Conservation (phyloP, 2,329 filamentous ascomycete species). For the Plenodomus lindquistii region DNA sequence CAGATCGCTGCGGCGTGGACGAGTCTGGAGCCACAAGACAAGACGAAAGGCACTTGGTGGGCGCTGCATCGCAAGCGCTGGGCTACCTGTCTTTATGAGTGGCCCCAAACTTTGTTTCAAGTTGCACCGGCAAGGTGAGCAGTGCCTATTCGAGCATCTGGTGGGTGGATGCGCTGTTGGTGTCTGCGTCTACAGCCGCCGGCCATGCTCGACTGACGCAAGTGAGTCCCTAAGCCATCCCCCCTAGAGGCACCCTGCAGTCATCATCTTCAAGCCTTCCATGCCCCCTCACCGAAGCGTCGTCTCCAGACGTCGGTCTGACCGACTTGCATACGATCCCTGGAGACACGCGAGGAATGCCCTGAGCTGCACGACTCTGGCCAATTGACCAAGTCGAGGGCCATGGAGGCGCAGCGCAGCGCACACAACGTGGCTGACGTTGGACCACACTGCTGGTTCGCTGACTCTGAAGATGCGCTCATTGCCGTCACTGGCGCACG, state of each 20-base stretch:
- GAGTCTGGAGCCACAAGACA: slow-evolving; percentile 11
- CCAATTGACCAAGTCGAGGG: neutral
- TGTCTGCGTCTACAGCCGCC: slow-evolving; percentile 15
- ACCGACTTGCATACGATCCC: neutral
- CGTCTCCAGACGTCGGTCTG: neutral
- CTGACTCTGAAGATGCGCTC: neutral
- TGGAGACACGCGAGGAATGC: neutral
- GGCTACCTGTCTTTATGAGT: slow-evolving; percentile 28
- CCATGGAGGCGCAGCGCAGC: neutral
- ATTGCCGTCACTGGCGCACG: slow-evolving; percentile 3
- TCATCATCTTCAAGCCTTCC: neutral
- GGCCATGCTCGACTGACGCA: slow-evolving; percentile 5
- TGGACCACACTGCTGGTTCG: slow-evolving; percentile 1
- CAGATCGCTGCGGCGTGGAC: slow-evolving; percentile 19
- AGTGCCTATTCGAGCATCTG: slow-evolving; percentile 27
- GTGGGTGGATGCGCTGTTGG: slow-evolving; percentile 16
- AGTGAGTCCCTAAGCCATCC: slow-evolving; percentile 14
- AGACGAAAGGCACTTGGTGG: slow-evolving; percentile 12
- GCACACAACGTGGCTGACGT: neutral
- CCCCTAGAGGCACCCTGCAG: slow-evolving; percentile 21
- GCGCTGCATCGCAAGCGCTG: slow-evolving; percentile 34
- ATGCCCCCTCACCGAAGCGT: neutral
- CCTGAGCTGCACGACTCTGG: neutral
- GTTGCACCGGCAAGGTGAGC: slow-evolving; percentile 28
- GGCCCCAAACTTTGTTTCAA: slow-evolving; percentile 34